Base-by-base conservation (phyloP, 1,284 basidiomycete genomes). In the Veloboletus limbatus region DNA sequence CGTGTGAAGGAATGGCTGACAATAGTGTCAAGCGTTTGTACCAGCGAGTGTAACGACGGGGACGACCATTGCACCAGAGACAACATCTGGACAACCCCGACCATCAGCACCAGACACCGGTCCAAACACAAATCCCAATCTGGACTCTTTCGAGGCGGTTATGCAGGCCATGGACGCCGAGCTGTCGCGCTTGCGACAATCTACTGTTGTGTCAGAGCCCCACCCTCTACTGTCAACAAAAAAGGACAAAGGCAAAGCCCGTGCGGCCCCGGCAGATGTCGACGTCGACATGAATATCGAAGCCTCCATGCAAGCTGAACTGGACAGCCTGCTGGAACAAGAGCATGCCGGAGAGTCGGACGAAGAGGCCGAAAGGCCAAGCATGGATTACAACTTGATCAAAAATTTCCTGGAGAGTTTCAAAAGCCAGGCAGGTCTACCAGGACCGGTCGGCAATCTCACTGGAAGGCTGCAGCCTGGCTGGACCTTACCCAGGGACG, bases 331-430 rank as follows among this genome's bases (percentile, higher is more conserved):
- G 0, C 69, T 96, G 27, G 79, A 84, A 49, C 68, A 67, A 30
- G 73, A 64, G n/a, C 76, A 75, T 13, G 51, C 37, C 4, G 74
- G 72, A 14, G 78, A 77, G 11, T 76, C 76, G 11, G 78, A 74
- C 7, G 77, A 77, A 30, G 78, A 76, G 8, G 72, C 68, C 11
- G 76, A 71, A 2, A 69, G 60, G 10, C 75, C 78, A 38, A 71
- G 70, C 28, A 73, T 81, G 57, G 90, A 97, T 65, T 95, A 94
- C 66, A 84, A 83, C 55, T 70, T 97, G 58, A 95, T 98, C 73
- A 93, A 90, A 67, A 93, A 96, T 67, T 92, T 98, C 68, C 69
- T 98, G 62, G 90, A 96, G 71, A 96, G 92, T 64, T 96, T 91
- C 74, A 91, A 89, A 63, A 85, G 83, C 50, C 95, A 97, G 62